Conservation (phyloP, 108 stramenopile genomes). For the Cyclotella kingstonii region DNA sequence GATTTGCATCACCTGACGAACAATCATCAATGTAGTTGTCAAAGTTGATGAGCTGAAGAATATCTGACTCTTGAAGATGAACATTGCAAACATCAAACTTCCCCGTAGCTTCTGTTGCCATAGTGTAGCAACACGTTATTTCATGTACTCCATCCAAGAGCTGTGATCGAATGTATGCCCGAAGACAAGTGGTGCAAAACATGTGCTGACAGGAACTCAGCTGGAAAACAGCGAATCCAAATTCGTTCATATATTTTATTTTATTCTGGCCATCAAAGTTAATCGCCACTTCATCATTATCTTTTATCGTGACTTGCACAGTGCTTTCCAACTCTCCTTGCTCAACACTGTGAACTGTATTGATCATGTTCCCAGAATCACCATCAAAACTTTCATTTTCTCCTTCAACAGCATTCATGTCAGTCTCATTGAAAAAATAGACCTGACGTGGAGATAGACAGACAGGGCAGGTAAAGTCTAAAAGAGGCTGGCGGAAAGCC, state of each 20-base stretch:
- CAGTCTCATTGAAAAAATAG: no score
- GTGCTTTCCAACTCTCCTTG: no score
- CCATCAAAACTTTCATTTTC: no score
- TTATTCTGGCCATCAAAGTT: no score
- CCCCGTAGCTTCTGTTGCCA: neutral
- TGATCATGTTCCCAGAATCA: no score
- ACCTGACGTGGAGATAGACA: no score
- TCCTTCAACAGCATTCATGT: no score
- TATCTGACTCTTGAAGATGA: slow-evolving; percentile 16
- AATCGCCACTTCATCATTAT: no score
- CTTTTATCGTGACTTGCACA: no score
- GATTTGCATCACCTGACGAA: neutral
- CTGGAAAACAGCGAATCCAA: slow-evolving; percentile 10
- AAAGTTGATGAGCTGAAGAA: slow-evolving; percentile 17
- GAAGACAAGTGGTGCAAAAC: slow-evolving; percentile 46
- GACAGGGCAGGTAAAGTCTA: no score
- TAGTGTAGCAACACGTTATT: slow-evolving; percentile 29
- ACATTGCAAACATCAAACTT: slow-evolving; percentile 24
- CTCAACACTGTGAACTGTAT: no score
- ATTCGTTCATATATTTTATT: slow-evolving; percentile 13
- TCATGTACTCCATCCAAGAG: slow-evolving; percentile 31
- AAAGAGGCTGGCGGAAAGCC: no score
- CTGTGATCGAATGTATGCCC: slow-evolving; percentile 48
- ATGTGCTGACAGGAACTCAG: slow-evolving; percentile 41
- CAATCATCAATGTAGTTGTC: neutral